These are phyloP conservation scores for Wickerhamomyces subpelliculosus DNA, from an alignment of 805 yeast species.

Conservation along the genomic window DNA sequence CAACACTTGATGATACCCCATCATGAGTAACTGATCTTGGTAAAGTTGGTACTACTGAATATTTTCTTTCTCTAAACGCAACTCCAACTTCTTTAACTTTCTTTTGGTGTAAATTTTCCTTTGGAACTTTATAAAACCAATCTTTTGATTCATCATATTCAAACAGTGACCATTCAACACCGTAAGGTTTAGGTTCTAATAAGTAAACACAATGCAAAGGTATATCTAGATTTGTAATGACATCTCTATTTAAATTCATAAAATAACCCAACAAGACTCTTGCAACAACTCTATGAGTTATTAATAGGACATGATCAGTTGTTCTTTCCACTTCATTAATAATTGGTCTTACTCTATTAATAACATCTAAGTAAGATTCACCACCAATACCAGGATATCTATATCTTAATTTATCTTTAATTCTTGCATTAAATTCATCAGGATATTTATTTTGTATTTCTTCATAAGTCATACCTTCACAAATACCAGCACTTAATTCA, in stretches of 20 bases:
- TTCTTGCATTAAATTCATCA: constrained; percentile 69
- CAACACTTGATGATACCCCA: neutral
- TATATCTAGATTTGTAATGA: constrained; percentile 85
- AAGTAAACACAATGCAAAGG: constrained; percentile 89
- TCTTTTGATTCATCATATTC: constrained; percentile 76
- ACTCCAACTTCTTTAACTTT: constrained; percentile 67
- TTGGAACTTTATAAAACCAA: constrained; percentile 64
- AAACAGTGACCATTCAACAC: constrained; percentile 87
- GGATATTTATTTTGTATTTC: constrained; percentile 73
- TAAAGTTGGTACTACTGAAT: constrained; percentile 72
- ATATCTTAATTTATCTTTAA: constrained; percentile 72
- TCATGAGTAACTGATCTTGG: constrained; percentile 34
- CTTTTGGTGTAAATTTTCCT: constrained; percentile 32
- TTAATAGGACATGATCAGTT: constrained; percentile 73
- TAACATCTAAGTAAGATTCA: constrained; percentile 89
- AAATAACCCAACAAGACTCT: constrained; percentile 85
- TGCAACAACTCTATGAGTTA: constrained; percentile 88
- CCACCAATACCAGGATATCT: constrained; percentile 98
- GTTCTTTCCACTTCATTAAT: constrained; percentile 92
- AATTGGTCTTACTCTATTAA: constrained; percentile 81
- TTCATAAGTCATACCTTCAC: constrained; percentile 88
- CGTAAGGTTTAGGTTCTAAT: constrained; percentile 90
- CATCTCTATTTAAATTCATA: constrained; percentile 69
- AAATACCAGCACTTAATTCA: constrained; percentile 89
- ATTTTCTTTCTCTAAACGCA: constrained; percentile 61